Evolutionary conservation across 768 basidiomycete genomes (phyloP).

Genomic region (Boletales sp.): DNA sequence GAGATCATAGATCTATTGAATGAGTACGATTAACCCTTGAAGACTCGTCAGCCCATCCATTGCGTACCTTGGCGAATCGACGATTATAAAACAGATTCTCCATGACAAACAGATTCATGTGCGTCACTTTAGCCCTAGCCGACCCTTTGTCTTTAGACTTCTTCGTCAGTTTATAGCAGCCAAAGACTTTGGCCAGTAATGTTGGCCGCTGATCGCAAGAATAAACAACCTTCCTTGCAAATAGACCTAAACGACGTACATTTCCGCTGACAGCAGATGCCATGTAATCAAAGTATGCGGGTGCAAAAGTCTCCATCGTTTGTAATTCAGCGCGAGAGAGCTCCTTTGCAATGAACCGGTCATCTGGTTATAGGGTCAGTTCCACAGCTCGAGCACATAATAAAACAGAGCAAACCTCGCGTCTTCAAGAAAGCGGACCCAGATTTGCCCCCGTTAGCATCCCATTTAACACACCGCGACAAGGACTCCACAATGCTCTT

Average conservation of each 20-base stretch:
- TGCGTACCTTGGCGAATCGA: constrained; percentile 76
- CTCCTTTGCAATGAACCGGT: constrained; percentile 98
- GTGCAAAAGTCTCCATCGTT: constrained; percentile 95
- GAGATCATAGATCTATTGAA: constrained; percentile 83
- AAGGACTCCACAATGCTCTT: constrained; percentile 92
- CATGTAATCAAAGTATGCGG: constrained; percentile 98
- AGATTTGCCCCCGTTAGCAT: constrained; percentile 92
- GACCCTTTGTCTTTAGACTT: constrained; percentile 65
- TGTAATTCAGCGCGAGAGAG: constrained; percentile 88
- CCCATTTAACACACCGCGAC: constrained; percentile 93
- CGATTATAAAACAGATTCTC: constrained; percentile 96
- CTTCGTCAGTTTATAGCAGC: constrained; percentile 89
- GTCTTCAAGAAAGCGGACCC: constrained; percentile 97
- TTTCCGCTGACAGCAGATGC: constrained; percentile 85
- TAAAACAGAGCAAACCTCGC: constrained; percentile 50
- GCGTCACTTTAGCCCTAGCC: constrained; percentile 71
- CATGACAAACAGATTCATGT: constrained; percentile 97
- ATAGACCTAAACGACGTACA: constrained; percentile 41
- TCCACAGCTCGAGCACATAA: neutral
- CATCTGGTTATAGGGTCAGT: constrained; percentile 51
- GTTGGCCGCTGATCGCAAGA: constrained; percentile 70
- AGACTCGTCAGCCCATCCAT: neutral
- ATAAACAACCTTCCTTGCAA: constrained; percentile 5
- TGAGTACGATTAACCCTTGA: constrained; percentile 1
- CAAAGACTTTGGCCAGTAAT: constrained; percentile 92